Base-by-base conservation (phyloP, 148 eudicot genomes). In the Spergularia marina region DNA sequence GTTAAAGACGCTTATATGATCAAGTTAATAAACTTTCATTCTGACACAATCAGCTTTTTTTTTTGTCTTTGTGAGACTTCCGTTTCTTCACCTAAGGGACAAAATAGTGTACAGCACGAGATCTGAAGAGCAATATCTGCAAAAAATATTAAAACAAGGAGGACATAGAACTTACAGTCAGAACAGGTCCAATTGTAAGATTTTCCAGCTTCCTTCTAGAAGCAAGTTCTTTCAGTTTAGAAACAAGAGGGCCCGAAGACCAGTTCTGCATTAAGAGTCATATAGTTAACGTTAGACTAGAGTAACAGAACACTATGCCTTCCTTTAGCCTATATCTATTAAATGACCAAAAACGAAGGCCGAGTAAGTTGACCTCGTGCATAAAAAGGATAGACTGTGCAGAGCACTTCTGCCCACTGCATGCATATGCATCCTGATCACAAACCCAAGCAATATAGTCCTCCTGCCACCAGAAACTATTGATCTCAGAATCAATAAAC, bases 361-460 rank as follows among this genome's bases (percentile, higher is more conserved):
- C 25, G 53, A 34, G 41, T 47, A 68, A 16, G 63, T 81, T 78
- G 34, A 92, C 98, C 91, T 92, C 98, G 75, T 95, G 98, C 94
- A 95, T 89, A 80, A 95, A 95, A 7, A 92, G 86, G 40, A 95
- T 85, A 15, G 98, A 95, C 76, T 95, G 97, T 53, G 98, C 97
- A 12, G 97, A 92, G 82, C 98, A 95, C 84, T 90, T 92, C 68
- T 95, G 98, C 20, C 98, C 97, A 79, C 97, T 92, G 83, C 97
- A 95, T 51, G 98, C 97, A 82, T 95, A 90, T 52, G 98, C 98
- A 82, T 95, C 97, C 87, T 92, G 98, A 80, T 95, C 98, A 82
- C 98, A 95, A 58, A 95, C 98, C 97, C 97, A 95, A 73, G 98
- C 86, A 76, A 95, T 90, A 80, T 95, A 95, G 77, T 92, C 92